A percentile compares a stretch with the other conserved stretches of the same genome.
These are phyloP conservation scores for Tricholoma sp. DNA, from an alignment of 768 basidiomycete species.

Conservation along the genomic window DNA sequence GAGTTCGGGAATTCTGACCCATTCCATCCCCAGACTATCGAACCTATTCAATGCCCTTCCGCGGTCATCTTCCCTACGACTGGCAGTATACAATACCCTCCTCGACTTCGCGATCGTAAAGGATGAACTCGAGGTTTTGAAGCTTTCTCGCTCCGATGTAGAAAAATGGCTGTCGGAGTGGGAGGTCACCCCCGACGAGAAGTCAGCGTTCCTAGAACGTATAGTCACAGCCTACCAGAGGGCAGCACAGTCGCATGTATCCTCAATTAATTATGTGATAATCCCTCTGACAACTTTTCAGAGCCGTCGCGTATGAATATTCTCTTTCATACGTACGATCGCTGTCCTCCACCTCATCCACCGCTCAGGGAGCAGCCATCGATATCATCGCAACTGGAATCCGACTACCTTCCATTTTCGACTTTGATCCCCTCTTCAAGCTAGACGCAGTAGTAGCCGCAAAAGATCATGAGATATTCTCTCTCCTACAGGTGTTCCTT, in stretches of 20 bases:
- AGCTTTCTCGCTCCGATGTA: constrained; percentile 54
- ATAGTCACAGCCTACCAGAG: constrained; percentile 57
- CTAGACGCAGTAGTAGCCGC: constrained; percentile 62
- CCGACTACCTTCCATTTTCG: constrained; percentile 61
- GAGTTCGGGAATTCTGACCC: constrained; percentile 2
- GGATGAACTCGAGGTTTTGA: constrained; percentile 58
- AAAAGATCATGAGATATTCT: constrained; percentile 67
- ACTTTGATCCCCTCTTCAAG: constrained; percentile 78
- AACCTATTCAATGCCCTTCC: constrained; percentile 80
- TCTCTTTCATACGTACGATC: constrained; percentile 56
- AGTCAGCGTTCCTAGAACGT: constrained; percentile 58
- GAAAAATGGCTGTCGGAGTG: constrained; percentile 78
- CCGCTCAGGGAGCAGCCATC: constrained; percentile 48
- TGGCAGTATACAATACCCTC: constrained; percentile 57
- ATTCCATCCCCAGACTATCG: constrained; percentile 48
- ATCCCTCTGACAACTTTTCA: constrained; percentile 22
- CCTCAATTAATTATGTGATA: neutral
- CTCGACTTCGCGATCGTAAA: constrained; percentile 54
- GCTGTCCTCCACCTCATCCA: constrained; percentile 49
- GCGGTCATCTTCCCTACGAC: constrained; percentile 57
- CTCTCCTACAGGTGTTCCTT: constrained; percentile 73
- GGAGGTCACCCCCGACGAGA: constrained; percentile 58
- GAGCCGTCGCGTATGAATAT: constrained; percentile 60
- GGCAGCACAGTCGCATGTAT: constrained; percentile 53
- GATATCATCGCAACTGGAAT: constrained; percentile 61